A percentile compares a stretch with the other conserved stretches of the same genome.
phyloP scores from a whole-genome alignment of 2,329 filamentous ascomycete species.

The Aspergillus sp. region DNA sequence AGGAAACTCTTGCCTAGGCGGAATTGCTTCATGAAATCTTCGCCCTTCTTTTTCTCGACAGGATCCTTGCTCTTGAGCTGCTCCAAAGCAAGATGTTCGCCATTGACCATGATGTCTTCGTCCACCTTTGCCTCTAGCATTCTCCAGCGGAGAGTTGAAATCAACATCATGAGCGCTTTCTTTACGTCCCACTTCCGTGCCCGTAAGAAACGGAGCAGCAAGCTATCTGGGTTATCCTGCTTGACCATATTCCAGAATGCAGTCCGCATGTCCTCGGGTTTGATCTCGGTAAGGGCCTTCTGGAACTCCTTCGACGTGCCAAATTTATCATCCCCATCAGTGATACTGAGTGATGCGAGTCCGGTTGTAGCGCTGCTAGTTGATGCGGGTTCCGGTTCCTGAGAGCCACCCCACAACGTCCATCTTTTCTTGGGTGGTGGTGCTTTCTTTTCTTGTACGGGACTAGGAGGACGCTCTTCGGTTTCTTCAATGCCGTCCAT shows the following conservation, averaged over 20 bases:
- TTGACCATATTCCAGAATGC: slow-evolving; percentile 95
- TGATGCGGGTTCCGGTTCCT: slow-evolving; percentile 36
- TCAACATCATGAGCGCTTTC: slow-evolving; percentile 88
- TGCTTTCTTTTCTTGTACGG: slow-evolving; percentile 50
- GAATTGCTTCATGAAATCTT: slow-evolving; percentile 80
- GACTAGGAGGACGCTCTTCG: slow-evolving; percentile 23
- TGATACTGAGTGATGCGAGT: slow-evolving; percentile 37
- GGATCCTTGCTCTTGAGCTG: slow-evolving; percentile 61
- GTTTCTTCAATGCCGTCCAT: slow-evolving; percentile 27
- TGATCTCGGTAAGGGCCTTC: slow-evolving; percentile 72
- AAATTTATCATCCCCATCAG: slow-evolving; percentile 81
- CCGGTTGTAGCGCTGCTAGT: slow-evolving; percentile 40
- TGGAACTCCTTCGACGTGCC: slow-evolving; percentile 85
- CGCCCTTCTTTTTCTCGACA: slow-evolving; percentile 64
- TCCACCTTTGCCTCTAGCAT: slow-evolving; percentile 81
- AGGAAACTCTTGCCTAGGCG: slow-evolving; percentile 91
- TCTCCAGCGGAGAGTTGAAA: slow-evolving; percentile 93
- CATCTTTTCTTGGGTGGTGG: slow-evolving; percentile 70
- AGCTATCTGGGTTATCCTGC: slow-evolving; percentile 86
- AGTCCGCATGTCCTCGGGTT: slow-evolving; percentile 73
- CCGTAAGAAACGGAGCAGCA: slow-evolving; percentile 77
- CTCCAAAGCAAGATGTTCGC: slow-evolving; percentile 67
- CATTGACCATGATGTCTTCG: slow-evolving; percentile 76
- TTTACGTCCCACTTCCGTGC: slow-evolving; percentile 97
- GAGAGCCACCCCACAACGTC: slow-evolving; percentile 67